Evolutionary conservation across 495 filamentous ascomycete genomes (phyloP).

Genomic region (Hypoxylon fuscum): DNA sequence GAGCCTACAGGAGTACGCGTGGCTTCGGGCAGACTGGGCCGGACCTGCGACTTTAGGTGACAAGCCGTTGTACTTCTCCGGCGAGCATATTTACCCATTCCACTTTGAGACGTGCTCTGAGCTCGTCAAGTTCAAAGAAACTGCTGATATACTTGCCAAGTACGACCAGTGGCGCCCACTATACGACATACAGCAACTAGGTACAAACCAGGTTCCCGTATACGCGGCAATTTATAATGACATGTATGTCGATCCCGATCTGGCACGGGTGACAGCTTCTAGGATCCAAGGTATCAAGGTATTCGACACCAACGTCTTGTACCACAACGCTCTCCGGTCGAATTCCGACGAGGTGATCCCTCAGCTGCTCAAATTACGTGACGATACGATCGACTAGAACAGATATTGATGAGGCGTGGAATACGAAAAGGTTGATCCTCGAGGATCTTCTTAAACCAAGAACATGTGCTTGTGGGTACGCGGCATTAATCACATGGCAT

Average conservation of each 20-base stretch:
- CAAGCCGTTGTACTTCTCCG: conserved; percentile 80
- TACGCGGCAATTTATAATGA: conserved; percentile 92
- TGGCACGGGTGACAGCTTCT: conserved; percentile 74
- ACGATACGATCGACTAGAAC: conserved; percentile 75
- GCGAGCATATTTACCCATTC: conserved; percentile 89
- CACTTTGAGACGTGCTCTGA: conserved; percentile 82
- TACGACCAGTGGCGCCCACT: conserved; percentile 75
- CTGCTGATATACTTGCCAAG: conserved; percentile 74
- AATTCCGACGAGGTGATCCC: conserved; percentile 78
- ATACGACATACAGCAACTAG: conserved; percentile 77
- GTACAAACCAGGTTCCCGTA: conserved; percentile 83
- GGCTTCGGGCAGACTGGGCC: conserved; percentile 48
- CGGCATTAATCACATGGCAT: too few species aligned
- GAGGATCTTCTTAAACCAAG: too few species aligned
- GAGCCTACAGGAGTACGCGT: conserved; percentile 48
- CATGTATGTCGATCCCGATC: conserved; percentile 89
- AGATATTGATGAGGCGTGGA: background rate
- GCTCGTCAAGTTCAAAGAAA: conserved; percentile 68
- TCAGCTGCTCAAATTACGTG: conserved; percentile 73
- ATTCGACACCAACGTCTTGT: conserved; percentile 84
- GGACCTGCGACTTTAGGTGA: conserved; percentile 48
- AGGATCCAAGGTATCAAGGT: conserved; percentile 81
- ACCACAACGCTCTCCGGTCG: conserved; percentile 81
- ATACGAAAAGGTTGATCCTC: too few species aligned
- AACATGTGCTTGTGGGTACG: too few species aligned